phyloP scores from a whole-genome alignment of 345 rosid genomes.

The Ceriops decandra region DNA sequence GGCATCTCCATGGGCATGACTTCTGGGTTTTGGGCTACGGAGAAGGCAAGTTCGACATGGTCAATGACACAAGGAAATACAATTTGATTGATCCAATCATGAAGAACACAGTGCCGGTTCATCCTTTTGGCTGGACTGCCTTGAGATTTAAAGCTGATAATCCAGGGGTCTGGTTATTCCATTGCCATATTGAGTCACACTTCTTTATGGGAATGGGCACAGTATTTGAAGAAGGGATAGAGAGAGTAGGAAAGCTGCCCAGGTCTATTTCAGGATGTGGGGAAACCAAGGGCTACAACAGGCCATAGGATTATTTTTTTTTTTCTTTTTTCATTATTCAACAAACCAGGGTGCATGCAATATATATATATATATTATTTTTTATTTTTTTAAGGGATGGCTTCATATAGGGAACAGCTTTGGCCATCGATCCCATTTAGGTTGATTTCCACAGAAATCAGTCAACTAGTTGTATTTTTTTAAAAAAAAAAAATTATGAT shows the following conservation, averaged over 20 bases:
- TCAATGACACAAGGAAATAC: conserved; percentile 41
- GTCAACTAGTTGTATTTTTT: too few relatives aligned
- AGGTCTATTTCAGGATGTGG: conserved; percentile 63
- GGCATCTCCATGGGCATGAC: conserved; percentile 90
- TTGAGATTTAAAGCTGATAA: conserved; percentile 59
- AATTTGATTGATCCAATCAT: conserved; percentile 59
- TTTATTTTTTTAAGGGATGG: too few relatives aligned
- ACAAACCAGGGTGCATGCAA: too few relatives aligned
- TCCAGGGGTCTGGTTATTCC: conserved; percentile 68
- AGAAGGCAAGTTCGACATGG: conserved; percentile 48
- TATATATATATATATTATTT: too few relatives aligned
- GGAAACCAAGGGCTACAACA: conserved; percentile 14
- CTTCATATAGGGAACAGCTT: too few relatives aligned
- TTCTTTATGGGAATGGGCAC: conserved; percentile 70
- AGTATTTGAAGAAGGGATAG: conserved; percentile 53
- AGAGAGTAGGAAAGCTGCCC: conserved; percentile 49
- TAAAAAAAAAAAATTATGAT: too few relatives aligned
- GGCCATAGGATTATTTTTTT: not conserved
- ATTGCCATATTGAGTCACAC: conserved; percentile 75
- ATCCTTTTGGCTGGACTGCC: conserved; percentile 74
- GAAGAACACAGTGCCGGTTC: conserved; percentile 79
- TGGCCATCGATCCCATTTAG: too few relatives aligned
- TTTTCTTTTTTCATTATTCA: too few relatives aligned
- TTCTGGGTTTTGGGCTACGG: conserved; percentile 80
- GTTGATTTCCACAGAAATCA: too few relatives aligned